These are phyloP conservation scores for Aspergillus proliferans DNA, from an alignment of 2,329 filamentous ascomycete genomes.

Conservation along the genomic window DNA sequence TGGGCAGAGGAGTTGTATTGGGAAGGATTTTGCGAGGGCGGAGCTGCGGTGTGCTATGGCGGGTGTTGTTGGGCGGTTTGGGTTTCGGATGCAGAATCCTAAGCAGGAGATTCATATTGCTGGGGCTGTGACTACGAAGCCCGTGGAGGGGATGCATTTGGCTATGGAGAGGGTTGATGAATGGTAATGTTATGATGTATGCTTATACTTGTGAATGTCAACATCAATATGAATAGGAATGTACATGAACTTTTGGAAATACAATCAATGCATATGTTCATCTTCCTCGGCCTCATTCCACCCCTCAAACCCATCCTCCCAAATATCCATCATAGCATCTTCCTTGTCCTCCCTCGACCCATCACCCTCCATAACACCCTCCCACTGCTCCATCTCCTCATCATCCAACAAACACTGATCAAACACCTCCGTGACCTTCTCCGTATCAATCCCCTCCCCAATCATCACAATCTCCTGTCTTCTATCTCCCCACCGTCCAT, in stretches of 20 bases:
- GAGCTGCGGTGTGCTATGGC: slow-evolving; percentile 37
- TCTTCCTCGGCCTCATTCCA: slow-evolving; percentile 43
- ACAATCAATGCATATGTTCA: slow-evolving; percentile 5
- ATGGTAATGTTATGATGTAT: slow-evolving; percentile 18
- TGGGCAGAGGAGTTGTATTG: slow-evolving; percentile 33
- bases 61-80: slow-evolving; percentile 31
- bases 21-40: slow-evolving; percentile 38
- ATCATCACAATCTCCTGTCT: slow-evolving; percentile 70
- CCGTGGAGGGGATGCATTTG: slow-evolving; percentile 34
- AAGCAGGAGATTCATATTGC: slow-evolving; percentile 30
- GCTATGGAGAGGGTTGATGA: slow-evolving; percentile 25
- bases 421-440: slow-evolving; percentile 47
- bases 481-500: slow-evolving; percentile 58
- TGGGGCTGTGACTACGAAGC: slow-evolving; percentile 35
- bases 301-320: slow-evolving; percentile 56
- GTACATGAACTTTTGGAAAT: slow-evolving; percentile 9
- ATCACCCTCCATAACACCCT: slow-evolving; percentile 46
- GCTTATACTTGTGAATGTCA: background rate
- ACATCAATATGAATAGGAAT: slow-evolving; percentile 9
- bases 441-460: slow-evolving; percentile 56
- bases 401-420: slow-evolving; percentile 59
- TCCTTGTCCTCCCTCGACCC: slow-evolving; percentile 36
- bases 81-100: slow-evolving; percentile 31
- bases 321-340: slow-evolving; percentile 45
- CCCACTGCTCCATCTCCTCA: slow-evolving; percentile 52